Base-by-base conservation (phyloP, 2,329 filamentous ascomycete species). In the Tympanopsis confertula region DNA sequence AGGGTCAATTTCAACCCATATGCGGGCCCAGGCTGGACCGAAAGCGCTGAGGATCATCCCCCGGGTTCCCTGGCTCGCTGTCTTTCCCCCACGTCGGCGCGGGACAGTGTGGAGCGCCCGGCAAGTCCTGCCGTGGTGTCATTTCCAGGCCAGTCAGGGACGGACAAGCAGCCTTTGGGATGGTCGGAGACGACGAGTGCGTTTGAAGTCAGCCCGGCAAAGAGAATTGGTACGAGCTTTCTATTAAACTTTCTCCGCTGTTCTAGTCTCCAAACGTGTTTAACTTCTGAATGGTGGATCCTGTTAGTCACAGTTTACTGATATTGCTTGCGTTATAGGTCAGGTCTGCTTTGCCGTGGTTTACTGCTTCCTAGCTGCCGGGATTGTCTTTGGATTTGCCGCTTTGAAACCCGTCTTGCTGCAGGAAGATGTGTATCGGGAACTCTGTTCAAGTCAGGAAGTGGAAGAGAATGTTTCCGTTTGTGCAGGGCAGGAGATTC, bases 381-480 rank as follows among this genome's bases (percentile, higher is more conserved):
- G 86, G 1, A 66, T 87, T 29, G 76, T 91, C 14, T 91, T 91
- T 58, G 86, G 86, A 22, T 93, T 86, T 56, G 86, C 86, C 13
- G 85, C 86, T 12, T 66, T 93, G 47, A 93, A 91, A 54, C 85
- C 86, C 1, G 73, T 91, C 5, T 65, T 93, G 19, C 81, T 88
- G 42, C 59, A 66, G 12, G 79, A 87, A 53, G 78, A 78, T 3
- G 79, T 84, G 7, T 89, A 87, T 55, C 65, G 65, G 29, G 67
- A 83, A 36, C 58, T 67, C 22, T 91, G 85, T 50, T 70, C 66
- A 5, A 43, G 61, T 38, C 55, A 69, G 35, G 68, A 74, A 50
- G 40, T 74, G 15, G 56, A 67, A 1, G 52, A 64, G 4, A 62
- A 61, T 3, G 59, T 66, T 1, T 59, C 62, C 40, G 62, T 73